Percentiles rank a stretch among this genome's conserved stretches.
Evolutionary conservation across 495 filamentous ascomycete species (phyloP).

Genomic region (Penicillium dipodomyicola): DNA sequence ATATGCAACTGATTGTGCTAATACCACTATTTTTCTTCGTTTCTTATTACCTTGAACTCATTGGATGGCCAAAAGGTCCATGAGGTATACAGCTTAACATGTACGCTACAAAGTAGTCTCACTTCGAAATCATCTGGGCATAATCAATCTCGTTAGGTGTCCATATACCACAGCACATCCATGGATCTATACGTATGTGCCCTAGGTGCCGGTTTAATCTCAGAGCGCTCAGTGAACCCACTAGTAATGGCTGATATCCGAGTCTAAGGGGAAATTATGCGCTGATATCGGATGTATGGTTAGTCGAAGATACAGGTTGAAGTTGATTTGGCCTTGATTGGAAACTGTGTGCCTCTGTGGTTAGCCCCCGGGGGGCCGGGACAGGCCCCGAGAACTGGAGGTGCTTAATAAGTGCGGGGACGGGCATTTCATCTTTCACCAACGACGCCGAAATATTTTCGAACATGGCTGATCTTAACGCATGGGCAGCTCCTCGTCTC

Average conservation of each 20-base stretch:
- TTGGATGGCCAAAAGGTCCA: not conserved
- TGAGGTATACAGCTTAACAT: not conserved
- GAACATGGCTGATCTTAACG: conserved; percentile 31
- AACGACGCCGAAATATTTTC: not conserved
- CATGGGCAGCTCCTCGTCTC: conserved; percentile 67
- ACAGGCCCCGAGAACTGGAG: too few relatives aligned
- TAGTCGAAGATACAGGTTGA: too few relatives aligned
- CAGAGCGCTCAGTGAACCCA: too few relatives aligned
- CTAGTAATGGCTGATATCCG: too few relatives aligned
- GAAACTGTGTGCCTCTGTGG: not conserved
- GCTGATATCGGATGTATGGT: too few relatives aligned
- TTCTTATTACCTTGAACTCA: not conserved
- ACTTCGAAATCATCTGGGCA: not conserved
- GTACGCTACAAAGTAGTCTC: not conserved
- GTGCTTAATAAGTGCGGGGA: conserved; percentile 5
- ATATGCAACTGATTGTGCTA: not conserved
- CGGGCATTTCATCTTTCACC: not conserved
- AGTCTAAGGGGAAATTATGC: too few relatives aligned
- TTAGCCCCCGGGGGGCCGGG: not conserved
- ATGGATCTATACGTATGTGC: too few relatives aligned
- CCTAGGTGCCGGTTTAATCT: too few relatives aligned
- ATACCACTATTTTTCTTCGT: not conserved
- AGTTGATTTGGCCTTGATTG: too few relatives aligned
- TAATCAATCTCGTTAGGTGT: too few relatives aligned
- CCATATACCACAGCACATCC: too few relatives aligned